Evolutionary conservation across 2,329 filamentous ascomycete species (phyloP).

Genomic region (Ophiostoma sp.): DNA sequence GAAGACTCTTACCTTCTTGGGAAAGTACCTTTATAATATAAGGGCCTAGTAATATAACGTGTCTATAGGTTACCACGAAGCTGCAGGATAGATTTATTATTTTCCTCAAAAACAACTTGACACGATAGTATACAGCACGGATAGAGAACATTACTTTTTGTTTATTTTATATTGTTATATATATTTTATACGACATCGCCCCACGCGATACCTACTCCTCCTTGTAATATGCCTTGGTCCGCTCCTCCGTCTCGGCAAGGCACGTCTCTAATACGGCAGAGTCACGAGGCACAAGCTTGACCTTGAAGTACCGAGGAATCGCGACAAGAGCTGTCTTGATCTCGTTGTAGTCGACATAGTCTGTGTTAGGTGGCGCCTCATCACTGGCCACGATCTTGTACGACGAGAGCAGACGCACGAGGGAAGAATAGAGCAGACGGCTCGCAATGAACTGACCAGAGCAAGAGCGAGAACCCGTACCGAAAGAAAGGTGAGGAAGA

Average conservation of each 20-base stretch:
- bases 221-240: conserved; percentile 29
- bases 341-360: conserved; percentile 31
- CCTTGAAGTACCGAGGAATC: conserved; percentile 29
- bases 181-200: not conserved
- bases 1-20: too few species aligned
- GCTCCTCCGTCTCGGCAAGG: conserved; percentile 20
- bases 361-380: conserved; percentile 58
- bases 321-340: conserved; percentile 29
- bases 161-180: too few species aligned
- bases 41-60: too few species aligned
- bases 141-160: too few species aligned
- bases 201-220: conserved; percentile 13
- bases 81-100: too few species aligned
- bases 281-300: conserved; percentile 29
- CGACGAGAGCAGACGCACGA: conserved; percentile 49
- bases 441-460: conserved; percentile 64
- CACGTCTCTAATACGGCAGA: conserved; percentile 16
- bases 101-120: too few species aligned
- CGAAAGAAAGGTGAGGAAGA: conserved; percentile 63
- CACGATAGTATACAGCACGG: too few species aligned
- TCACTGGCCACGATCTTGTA: conserved; percentile 55
- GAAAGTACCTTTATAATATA: too few species aligned
- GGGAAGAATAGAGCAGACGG: conserved; percentile 62
- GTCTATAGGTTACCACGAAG: too few species aligned
- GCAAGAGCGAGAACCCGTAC: conserved; percentile 64